Evolutionary conservation across 495 filamentous ascomycete species (phyloP).

Genomic region (Neurospora sp.): DNA sequence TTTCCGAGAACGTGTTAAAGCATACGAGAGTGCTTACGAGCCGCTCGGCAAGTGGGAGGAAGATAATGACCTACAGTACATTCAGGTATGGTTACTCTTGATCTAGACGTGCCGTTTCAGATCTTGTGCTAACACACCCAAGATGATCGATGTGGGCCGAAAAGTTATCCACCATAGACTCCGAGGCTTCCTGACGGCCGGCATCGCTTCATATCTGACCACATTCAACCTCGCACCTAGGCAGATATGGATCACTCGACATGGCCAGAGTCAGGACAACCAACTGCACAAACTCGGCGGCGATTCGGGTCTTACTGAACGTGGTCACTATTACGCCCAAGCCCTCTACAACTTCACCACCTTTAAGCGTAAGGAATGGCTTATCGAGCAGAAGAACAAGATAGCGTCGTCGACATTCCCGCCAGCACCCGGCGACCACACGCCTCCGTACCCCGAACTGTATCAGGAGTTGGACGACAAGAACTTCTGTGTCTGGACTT

Average conservation of each 20-base stretch:
- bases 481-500: conserved; percentile 97
- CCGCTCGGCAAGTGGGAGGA: conserved; percentile 90
- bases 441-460: conserved; percentile 87
- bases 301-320: conserved; percentile 68
- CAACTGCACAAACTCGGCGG: conserved; percentile 71
- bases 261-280: conserved; percentile 81
- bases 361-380: conserved; percentile 63
- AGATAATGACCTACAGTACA: conserved; percentile 75
- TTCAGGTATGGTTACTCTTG: conserved; percentile 44
- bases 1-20: conserved; percentile 86
- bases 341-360: conserved; percentile 69
- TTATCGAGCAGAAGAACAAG: conserved; percentile 64
- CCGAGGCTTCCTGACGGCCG: conserved; percentile 79
- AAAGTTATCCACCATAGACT: conserved; percentile 88
- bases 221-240: conserved; percentile 93
- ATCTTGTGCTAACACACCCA: conserved; percentile 2
- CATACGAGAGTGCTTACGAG: conserved; percentile 88
- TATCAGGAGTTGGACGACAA: conserved; percentile 53
- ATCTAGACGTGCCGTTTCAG: neutral
- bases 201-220: conserved; percentile 83
- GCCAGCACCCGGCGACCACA: conserved; percentile 76
- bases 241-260: conserved; percentile 96
- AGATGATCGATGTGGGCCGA: conserved; percentile 96
- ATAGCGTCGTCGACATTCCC: conserved; percentile 63
- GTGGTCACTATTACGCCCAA: conserved; percentile 60